A percentile compares a stretch with the other conserved stretches of the same genome.
phyloP scores from a whole-genome alignment of 2,329 filamentous ascomycete genomes.

The Penicillium sp. region DNA sequence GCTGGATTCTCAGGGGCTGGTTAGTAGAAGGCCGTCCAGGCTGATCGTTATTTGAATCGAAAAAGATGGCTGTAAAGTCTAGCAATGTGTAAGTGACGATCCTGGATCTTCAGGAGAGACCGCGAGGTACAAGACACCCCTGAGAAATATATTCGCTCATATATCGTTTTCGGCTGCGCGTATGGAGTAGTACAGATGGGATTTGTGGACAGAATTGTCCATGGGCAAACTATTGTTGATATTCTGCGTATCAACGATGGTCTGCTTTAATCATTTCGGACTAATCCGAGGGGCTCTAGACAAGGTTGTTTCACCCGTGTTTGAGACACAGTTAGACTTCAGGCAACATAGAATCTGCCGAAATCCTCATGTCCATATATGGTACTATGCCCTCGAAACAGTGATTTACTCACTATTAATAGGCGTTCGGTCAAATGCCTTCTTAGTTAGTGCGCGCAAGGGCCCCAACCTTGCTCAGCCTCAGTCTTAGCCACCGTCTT shows the following conservation, averaged over 20 bases:
- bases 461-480: not conserved
- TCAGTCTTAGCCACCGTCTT: not conserved
- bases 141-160: not conserved
- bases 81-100: slow-evolving; percentile 2
- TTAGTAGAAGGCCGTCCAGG: not conserved
- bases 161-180: not conserved
- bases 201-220: not conserved
- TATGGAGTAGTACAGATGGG: not conserved
- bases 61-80: not conserved
- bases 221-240: not conserved
- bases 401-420: not conserved
- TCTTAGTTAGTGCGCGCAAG: no score
- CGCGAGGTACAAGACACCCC: not conserved
- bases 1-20: no score
- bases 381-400: not conserved
- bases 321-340: not conserved
- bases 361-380: not conserved
- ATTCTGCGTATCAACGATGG: not conserved
- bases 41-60: not conserved
- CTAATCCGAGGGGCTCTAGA: not conserved
- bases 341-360: not conserved
- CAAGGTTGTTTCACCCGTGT: not conserved
- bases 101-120: not conserved
- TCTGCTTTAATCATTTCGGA: not conserved
- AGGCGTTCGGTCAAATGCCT: no score